Conservation (phyloP, 2,329 filamentous ascomycete genomes). For the Alternaria sp. region DNA sequence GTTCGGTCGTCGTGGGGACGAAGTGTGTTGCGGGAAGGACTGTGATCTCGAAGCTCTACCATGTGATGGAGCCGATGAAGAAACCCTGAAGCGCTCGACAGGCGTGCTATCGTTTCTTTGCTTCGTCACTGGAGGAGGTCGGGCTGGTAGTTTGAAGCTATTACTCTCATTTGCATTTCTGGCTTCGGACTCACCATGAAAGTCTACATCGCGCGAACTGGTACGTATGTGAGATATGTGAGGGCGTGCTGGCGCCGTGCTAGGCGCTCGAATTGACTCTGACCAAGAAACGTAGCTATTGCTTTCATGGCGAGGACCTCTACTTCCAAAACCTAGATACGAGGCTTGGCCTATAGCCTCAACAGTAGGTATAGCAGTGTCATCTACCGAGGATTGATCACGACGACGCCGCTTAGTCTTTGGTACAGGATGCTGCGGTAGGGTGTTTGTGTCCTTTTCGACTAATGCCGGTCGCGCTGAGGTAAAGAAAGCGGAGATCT, state of each 20-base stretch:
- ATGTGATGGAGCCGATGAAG: conserved; percentile 25
- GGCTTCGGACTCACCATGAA: background rate
- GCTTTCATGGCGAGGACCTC: conserved; percentile 36
- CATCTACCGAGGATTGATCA: conserved; percentile 15
- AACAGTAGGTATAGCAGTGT: conserved; percentile 33
- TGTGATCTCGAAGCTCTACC: conserved; percentile 27
- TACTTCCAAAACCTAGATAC: conserved; percentile 49
- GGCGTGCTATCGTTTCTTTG: conserved; percentile 9
- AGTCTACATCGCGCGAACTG: conserved; percentile 13
- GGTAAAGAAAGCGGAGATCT: conserved; percentile 56
- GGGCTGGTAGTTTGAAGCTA: conserved; percentile 11
- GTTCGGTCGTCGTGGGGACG: conserved; percentile 24
- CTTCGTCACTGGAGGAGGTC: conserved; percentile 6
- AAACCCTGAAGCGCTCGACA: conserved; percentile 19
- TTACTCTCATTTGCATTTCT: conserved; percentile 4
- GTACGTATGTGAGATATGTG: background rate
- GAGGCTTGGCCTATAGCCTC: conserved; percentile 43
- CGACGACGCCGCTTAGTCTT: conserved; percentile 11
- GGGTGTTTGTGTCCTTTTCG: conserved; percentile 31
- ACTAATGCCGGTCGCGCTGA: conserved; percentile 33
- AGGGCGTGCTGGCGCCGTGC: conserved; percentile 13
- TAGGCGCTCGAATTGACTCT: conserved; percentile 43
- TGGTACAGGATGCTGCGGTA: background rate
- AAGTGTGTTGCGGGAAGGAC: conserved; percentile 28
- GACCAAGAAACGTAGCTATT: conserved; percentile 52